phyloP scores from a whole-genome alignment of 805 yeast genomes.

The Saccharomycopsis sp. region DNA sequence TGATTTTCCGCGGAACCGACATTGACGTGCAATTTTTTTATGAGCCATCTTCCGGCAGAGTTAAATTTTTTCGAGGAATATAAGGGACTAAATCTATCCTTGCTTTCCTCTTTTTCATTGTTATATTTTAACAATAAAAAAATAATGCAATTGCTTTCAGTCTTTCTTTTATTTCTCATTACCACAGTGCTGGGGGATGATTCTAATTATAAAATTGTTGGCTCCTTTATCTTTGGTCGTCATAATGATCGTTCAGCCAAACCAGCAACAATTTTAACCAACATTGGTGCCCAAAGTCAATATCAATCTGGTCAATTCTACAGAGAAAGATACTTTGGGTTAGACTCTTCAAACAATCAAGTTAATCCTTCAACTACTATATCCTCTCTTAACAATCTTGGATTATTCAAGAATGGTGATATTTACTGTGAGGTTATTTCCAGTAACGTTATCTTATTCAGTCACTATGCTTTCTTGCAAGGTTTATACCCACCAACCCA shows the following conservation, averaged over 20 bases:
- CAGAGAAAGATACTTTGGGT: conserved; percentile 38
- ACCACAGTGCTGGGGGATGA: neutral
- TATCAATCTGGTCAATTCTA: conserved; percentile 34
- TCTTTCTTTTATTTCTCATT: neutral
- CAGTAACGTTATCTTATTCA: conserved; percentile 33
- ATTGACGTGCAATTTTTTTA: too few relatives aligned
- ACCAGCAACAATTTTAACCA: conserved; percentile 37
- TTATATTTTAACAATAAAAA: too few relatives aligned
- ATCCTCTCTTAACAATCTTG: conserved; percentile 29
- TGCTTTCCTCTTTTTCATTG: too few relatives aligned
- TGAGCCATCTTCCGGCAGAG: too few relatives aligned
- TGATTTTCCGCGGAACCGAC: too few relatives aligned
- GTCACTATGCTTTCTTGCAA: conserved; percentile 39
- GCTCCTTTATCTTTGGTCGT: conserved; percentile 41
- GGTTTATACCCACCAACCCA: conserved; percentile 41
- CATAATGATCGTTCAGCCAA: conserved; percentile 44
- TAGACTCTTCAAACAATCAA: conserved; percentile 25
- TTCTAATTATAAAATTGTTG: conserved; percentile 29
- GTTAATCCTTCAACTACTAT: conserved; percentile 28
- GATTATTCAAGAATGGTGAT: conserved; percentile 32
- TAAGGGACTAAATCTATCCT: too few relatives aligned
- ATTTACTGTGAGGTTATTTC: conserved; percentile 32
- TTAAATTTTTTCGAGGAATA: too few relatives aligned
- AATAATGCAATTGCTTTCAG: neutral
- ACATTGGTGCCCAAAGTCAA: conserved; percentile 36